Percentiles rank a stretch among this genome's conserved stretches.
phyloP scores from a whole-genome alignment of 805 yeast genomes.

The Suhomyces faveliae region DNA sequence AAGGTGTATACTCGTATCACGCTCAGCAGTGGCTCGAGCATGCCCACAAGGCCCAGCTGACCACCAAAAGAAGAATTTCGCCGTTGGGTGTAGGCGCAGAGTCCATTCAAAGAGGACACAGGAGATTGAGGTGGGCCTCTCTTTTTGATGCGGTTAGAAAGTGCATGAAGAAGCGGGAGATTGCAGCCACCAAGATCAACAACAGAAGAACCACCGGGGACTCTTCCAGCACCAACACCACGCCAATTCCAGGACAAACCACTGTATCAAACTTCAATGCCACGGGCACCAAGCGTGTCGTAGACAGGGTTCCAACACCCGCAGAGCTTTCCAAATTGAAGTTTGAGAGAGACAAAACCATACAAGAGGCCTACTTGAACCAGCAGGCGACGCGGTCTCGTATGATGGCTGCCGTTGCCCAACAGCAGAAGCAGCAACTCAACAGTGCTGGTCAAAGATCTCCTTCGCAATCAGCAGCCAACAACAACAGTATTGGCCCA shows the following conservation, averaged over 20 bases:
- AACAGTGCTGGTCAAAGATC: conserved; percentile 16
- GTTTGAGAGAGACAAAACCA: conserved; percentile 79
- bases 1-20: conserved; percentile 76
- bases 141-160: conserved; percentile 95
- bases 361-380: conserved; percentile 67
- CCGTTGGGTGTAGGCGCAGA: conserved; percentile 94
- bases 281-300: conserved; percentile 27
- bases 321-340: conserved; percentile 81
- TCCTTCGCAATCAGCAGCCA: conserved; percentile 5
- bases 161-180: conserved; percentile 85
- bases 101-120: conserved; percentile 90
- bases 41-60: conserved; percentile 83
- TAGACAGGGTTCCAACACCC: conserved; percentile 63
- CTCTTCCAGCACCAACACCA: conserved; percentile 2
- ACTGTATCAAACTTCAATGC: not conserved
- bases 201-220: conserved; percentile 8
- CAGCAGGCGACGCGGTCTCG: conserved; percentile 43
- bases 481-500: conserved; percentile 7
- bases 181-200: conserved; percentile 39
- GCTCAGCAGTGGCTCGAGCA: conserved; percentile 93
- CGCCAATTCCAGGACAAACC: not conserved
- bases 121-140: conserved; percentile 90
- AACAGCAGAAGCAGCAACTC: conserved; percentile 20
- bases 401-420: conserved; percentile 44
- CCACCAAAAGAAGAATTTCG: conserved; percentile 82